Evolutionary conservation across 371 early-diverging fungal species (phyloP), one percentile per base, ranked within the genome.

Genomic region (Mortierella sp.): DNA sequence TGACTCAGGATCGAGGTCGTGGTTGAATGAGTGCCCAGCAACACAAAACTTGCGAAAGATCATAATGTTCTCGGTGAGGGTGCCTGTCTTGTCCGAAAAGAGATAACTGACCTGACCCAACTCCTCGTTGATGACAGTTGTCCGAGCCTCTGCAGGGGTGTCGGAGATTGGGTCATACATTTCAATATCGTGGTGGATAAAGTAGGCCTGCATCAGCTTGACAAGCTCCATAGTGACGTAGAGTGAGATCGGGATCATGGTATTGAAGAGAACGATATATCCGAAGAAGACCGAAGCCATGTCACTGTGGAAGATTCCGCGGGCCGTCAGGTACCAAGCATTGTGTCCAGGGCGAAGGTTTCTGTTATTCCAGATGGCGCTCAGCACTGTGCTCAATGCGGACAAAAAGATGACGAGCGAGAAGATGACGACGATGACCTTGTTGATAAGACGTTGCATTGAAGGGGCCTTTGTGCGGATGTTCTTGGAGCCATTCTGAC

Each of bases 1-100:
- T 16, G 73, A 70, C 57, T 68, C 66, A 9, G 82, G 79, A 63
- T 88, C 87, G 51, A 87, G 60, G 50, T 87, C 88, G 52, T 89
- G 87, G 61, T 81, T 65, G 81, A 90, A 92, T 2, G 88, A 87
- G 47, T 88, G 84, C 0, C 95, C 94, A 4, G 85, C 93, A 21
- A 94, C 90, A 59, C 89, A 87, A 57, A 88, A 84, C 69, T 93
- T 94, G 64, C 90, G 89, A 70, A 96, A 94, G 66, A 90, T 85
- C 99, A 98, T 98, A 21, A 94, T 86, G 84, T 98, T 98, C 74
- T 95, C 93, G 0, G 99, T 98, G 28, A 98, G 83, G 7, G 99
- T 98, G 15, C 99, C 99, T 11, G 99, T 98, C 82, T 98, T 98
- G 85, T 98, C 99, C 29, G 94, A 92, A 61, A 98, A 92, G 25